Evolutionary conservation across 805 yeast species (phyloP), one percentile per base, ranked within the genome.

Genomic region (Lipomyces lipofer): DNA sequence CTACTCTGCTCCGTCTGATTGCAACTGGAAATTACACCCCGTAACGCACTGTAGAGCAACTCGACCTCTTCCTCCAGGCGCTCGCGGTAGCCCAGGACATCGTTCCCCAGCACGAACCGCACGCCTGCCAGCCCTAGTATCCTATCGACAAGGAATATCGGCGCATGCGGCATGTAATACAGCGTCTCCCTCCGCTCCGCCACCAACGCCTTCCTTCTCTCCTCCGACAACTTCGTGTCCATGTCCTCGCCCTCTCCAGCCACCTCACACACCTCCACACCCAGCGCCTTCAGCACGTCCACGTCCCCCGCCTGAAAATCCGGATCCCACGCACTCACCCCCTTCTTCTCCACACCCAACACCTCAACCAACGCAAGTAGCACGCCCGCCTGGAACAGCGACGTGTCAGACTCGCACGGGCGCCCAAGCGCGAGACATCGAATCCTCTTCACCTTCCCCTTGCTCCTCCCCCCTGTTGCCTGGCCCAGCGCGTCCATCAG

Each of bases 141-240:
- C 7, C 40, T 19, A 15, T 64, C 63, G 4, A 66, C 63, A 2
- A 73, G 59, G 1, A 64, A 50, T 36, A 84, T 68, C 1, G 89
- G 88, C 0, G 91, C 92, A 70, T 87, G 95, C 0, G 95, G 95
- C 44, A 87, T 73, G 64, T 80, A 86, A 66, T 73, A 85, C 1
- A 87, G 68, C 0, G 75, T 71, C 1, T 56, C 32, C 1, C 44
- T 17, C 5, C 60, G 44, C 7, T 21, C 13, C 25, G 19, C 12
- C 33, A 47, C 4, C 10, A 29, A 17, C n/a, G n/a, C n/a, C n/a
- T n/a, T n/a, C n/a, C n/a, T n/a, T n/a, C n/a, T n/a, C n/a, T n/a
- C n/a, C 15, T 47, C 45, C 13, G 36, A 17, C 25, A 22, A 13
- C 15, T 32, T 33, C 24, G 9, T 8, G 17, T 22, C 25, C 2